Conservation (phyloP, 176 grass and related monocot species). For the Musa itinerans region DNA sequence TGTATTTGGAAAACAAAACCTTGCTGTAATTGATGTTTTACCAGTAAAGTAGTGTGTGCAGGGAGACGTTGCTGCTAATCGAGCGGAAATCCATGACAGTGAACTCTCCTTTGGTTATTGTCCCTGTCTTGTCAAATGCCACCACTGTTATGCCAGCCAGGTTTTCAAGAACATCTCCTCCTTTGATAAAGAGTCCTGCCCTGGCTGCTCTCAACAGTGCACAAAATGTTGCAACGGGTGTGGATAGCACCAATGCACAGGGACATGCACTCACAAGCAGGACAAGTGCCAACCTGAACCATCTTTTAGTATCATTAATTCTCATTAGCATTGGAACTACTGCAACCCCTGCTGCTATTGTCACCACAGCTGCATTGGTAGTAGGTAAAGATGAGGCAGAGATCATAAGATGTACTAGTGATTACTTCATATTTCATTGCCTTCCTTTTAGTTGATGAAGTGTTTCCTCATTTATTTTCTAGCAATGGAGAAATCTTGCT, state of each 20-base stretch:
- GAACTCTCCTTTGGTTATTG: slow-evolving; percentile 88
- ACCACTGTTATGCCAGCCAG: slow-evolving; percentile 56
- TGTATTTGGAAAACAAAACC: background rate
- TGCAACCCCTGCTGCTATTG: slow-evolving; percentile 49
- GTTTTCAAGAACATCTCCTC: slow-evolving; percentile 87
- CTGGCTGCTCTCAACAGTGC: slow-evolving; percentile 67
- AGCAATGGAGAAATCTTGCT: no score
- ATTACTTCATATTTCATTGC: background rate
- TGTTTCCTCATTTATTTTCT: background rate
- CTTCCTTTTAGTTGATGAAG: no score
- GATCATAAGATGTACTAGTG: background rate
- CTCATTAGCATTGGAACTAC: slow-evolving; percentile 44
- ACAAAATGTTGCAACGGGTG: slow-evolving; percentile 88
- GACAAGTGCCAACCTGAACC: slow-evolving; percentile 66
- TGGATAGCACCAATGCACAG: slow-evolving; percentile 82
- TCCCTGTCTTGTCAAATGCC: slow-evolving; percentile 91
- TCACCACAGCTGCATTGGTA: slow-evolving; percentile 53
- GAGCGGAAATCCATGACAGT: slow-evolving; percentile 50
- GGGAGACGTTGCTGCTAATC: slow-evolving; percentile 22
- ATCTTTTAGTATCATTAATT: slow-evolving; percentile 39
- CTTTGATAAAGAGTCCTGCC: slow-evolving; percentile 75
- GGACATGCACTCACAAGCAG: slow-evolving; percentile 91
- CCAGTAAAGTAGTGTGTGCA: slow-evolving; percentile 64
- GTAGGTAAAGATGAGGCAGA: background rate
- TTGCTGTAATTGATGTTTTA: slow-evolving; percentile 3